Evolutionary conservation across 495 filamentous ascomycete species (phyloP), one percentile per base, ranked within the genome.

Genomic region (Pyronema domesticum): DNA sequence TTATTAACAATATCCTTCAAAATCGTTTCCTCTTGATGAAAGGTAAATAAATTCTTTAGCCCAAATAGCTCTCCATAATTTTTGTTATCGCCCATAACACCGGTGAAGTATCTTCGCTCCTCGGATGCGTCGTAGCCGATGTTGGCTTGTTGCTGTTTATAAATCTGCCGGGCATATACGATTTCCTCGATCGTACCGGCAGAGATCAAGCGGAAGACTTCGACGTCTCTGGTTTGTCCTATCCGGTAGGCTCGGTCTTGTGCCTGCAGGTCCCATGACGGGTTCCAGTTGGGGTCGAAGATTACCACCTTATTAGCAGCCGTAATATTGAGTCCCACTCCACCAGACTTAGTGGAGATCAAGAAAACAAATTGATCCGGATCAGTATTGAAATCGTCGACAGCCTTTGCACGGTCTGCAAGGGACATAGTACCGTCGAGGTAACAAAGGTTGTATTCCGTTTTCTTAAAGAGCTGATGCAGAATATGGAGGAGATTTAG

Each of bases 251-350:
- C 91, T 15, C 91, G 82, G 64, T 98, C 91, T 69, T 98, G 91
- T 0, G 91, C 91, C 68, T 98, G 91, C 1, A 96, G 75, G 60
- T 98, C 89, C 58, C 87, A 85, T 44, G 54, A 76, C 3, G 91
- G 91, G 56, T 98, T 98, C 91, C 91, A 98, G 63, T 95, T 94
- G 0, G 91, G 91, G 64, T 98, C 91, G 39, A 95, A 83, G 37
- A 98, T 85, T 15, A 98, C 91, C 8, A 98, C 89, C 68, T 96
- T 96, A 70, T 98, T 98, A 9, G 91, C 91, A 0, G 86, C 89
- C 3, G 91, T 95, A 65, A 98, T 98, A 63, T 98, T 98, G 7
- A 96, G 71, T 0, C 59, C 58, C 5, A 84, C 76, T 19, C 89
- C 89, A 33, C 91, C 91, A 13, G 91, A 86, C 64, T 83, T 85